Evolutionary conservation across 2,329 filamentous ascomycete genomes (phyloP), one percentile per base, ranked within the genome.

Genomic region (Aspergillus fischeri): DNA sequence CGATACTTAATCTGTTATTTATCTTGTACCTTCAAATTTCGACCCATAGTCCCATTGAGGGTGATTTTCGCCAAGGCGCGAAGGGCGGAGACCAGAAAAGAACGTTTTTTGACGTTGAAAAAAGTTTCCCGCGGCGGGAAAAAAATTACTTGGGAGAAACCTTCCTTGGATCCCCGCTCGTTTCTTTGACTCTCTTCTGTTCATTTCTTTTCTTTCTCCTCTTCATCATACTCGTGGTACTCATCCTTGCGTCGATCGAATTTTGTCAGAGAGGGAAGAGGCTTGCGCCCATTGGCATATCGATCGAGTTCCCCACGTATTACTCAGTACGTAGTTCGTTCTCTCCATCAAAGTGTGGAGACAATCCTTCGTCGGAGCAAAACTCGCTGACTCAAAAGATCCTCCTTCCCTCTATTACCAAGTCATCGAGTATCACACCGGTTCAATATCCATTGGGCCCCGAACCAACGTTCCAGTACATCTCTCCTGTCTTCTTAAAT

Each of bases 401-500:
- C 21, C 21, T 52, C 47, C 6, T 57, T 55, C 44, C 14, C 6
- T 21, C 24, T 9, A n/a, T 25, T 21, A 32, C 9, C 29, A 20
- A 41, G 29, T 25, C 49, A 11, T 24, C 47, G 17, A 25, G 20
- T 25, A 11, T 35, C 11, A 48, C 25, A 20, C 11, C 49, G 60
- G 56, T 42, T 60, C 44, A n/a, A 55, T 54, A 27, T 20, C 52
- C 48, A 35, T 61, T 45, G 41, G 29, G 44, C 32, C 38, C 60
- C 44, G 53, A 62, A 44, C 59, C 56, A 41, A 44, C 58, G 57
- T 25, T 62, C 64, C 56, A 71, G 68, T 67, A 70, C 63, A 65
- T 59, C 65, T 59, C 67, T 66, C 61, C 59, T 58, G 61, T 65
- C 62, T 60, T 60, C 55, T 57, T 56, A 49, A 55, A 54, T 51